Base-by-base conservation (phyloP, 306 rosid genomes). In the Senna tora region DNA sequence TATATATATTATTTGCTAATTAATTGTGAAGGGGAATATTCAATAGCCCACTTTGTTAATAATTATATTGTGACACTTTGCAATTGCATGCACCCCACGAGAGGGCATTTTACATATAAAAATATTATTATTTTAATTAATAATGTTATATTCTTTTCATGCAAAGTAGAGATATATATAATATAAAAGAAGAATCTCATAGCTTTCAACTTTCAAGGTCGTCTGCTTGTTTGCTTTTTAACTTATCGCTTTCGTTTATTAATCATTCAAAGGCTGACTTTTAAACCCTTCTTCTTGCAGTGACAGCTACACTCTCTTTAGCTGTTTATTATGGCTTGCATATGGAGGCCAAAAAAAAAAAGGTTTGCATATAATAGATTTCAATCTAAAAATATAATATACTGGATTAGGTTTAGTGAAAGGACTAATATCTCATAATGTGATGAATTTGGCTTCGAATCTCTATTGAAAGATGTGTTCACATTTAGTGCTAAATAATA, bases 81-180 rank as follows among this genome's bases (percentile, higher is more conserved):
- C 9, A 50, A 15, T 56, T 47, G 43, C 73, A 65, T 75, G 59
- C 79, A 57, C 20, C 53, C n/a, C 79, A 45, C 58, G 42, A 30
- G 21, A 43, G 25, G 2, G 47, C 15, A 57, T 30, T 51, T 54
- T 1, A 0, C 43, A 16, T 36, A 9, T 36, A 4, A 7, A 7
- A 36, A 4, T 4, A 25, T 25, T 30, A 30, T 2, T 47, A 6
- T 42, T 65, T 38, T n/a, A 20, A 45, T 25, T 25, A 25, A 25
- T 25, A 25, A 45, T 32, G 1, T 45, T 54, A 43, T 20, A 56
- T 45, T 66, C 50, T 75, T 55, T 64, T 19, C 20, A 55, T 65
- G 56, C 42, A 64, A 39, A 65, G 65, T 14, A 13, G 50, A 0
- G 1, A 7, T 15, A 7, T 14, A 15, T 2, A 41, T 39, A 17